Conservation (phyloP, 2,329 filamentous ascomycete genomes). For the Trichoderma afroharzianum region DNA sequence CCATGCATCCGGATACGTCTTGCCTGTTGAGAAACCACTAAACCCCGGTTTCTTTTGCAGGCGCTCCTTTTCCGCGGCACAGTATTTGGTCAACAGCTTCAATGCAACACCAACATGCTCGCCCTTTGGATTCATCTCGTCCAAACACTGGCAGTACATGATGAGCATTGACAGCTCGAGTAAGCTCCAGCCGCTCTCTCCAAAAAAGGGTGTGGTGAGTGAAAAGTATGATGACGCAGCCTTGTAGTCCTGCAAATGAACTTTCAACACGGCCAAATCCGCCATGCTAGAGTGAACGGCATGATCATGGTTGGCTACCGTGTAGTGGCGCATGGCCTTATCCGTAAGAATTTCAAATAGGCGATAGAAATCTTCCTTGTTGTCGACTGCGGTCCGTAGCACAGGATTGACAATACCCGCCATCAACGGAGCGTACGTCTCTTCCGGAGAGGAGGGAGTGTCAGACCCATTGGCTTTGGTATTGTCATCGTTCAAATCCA, state of each 20-base stretch:
- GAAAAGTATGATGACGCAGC: conserved; percentile 76
- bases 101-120: conserved; percentile 76
- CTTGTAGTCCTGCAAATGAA: conserved; percentile 67
- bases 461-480: conserved; percentile 25
- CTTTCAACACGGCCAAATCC: conserved; percentile 83
- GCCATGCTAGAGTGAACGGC: conserved; percentile 74
- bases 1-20: conserved; percentile 28
- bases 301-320: conserved; percentile 72
- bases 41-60: conserved; percentile 35
- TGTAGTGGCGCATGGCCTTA: conserved; percentile 77
- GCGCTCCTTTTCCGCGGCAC: conserved; percentile 50
- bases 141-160: conserved; percentile 80
- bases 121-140: conserved; percentile 68
- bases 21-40: conserved; percentile 18
- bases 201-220: conserved; percentile 74
- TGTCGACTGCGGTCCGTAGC: conserved; percentile 59
- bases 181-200: conserved; percentile 70
- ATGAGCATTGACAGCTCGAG: conserved; percentile 80
- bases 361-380: conserved; percentile 60
- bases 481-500: conserved; percentile 48
- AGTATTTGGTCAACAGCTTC: conserved; percentile 68
- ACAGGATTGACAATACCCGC: conserved; percentile 44
- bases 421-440: conserved; percentile 26
- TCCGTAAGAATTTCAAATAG: conserved; percentile 77
- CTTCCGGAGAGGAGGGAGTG: not conserved